phyloP scores from a whole-genome alignment of 257 asterid genomes.

The Plectranthus barbatus region DNA sequence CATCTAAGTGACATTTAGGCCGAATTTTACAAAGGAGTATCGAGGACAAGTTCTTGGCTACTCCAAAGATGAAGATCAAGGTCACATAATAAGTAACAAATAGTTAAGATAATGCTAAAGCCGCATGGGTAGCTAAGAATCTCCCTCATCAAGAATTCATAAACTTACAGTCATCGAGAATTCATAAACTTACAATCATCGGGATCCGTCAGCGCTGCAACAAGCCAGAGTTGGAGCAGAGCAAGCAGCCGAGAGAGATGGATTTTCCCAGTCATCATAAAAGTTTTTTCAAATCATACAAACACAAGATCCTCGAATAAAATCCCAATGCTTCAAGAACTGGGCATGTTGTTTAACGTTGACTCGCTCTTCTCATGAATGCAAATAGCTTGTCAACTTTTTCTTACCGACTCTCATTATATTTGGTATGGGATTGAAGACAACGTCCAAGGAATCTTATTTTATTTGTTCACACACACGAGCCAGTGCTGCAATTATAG shows the following conservation, averaged over 20 bases:
- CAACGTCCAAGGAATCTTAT: slow-evolving; percentile 10
- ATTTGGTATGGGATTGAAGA: background rate
- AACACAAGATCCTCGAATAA: background rate
- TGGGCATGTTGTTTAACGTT: too few species aligned
- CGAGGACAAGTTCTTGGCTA: too few species aligned
- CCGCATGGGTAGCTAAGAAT: too few species aligned
- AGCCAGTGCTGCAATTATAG: background rate
- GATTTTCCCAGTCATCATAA: slow-evolving; percentile 29
- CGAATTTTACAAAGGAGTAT: too few species aligned
- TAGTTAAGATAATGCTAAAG: too few species aligned
- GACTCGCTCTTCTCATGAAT: slow-evolving; percentile 6
- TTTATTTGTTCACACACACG: slow-evolving; percentile 23
- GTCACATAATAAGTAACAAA: too few species aligned
- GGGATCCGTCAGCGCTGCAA: slow-evolving; percentile 39
- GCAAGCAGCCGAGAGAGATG: slow-evolving; percentile 28
- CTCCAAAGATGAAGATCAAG: too few species aligned
- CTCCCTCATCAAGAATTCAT: background rate
- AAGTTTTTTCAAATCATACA: background rate
- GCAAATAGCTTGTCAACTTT: background rate
- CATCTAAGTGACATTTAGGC: too few species aligned
- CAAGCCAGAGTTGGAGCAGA: slow-evolving; percentile 23
- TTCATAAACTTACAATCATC: slow-evolving; percentile 37
- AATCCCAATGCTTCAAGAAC: too few species aligned
- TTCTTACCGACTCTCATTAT: slow-evolving; percentile 3
- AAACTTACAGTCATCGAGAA: slow-evolving; percentile 35